Evolutionary conservation across 2,329 filamentous ascomycete species (phyloP), one percentile per base, ranked within the genome.

Genomic region (Pseudogymnoascus sp.): DNA sequence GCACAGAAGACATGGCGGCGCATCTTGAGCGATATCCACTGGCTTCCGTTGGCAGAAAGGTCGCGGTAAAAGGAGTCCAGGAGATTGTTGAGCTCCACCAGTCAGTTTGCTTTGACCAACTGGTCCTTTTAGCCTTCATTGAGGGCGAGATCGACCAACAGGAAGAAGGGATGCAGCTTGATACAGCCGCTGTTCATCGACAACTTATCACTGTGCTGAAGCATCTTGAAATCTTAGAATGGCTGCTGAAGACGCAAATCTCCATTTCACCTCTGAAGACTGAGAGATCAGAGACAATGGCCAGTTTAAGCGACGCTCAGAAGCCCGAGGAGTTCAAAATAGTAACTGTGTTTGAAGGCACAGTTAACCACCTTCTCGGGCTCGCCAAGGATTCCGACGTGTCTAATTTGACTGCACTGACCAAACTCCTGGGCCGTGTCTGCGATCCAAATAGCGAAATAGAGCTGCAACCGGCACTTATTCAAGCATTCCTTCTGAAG

Each of bases 91-190:
- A 88, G 61, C 76, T 90, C 34, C 88, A 89, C 65, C 87, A 86
- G 76, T 85, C 85, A 65, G 80, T 95, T 7, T 85, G 96, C 61
- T 86, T 96, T 66, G 91, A 93, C 71, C 84, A 97, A 64, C 78
- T 97, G 2, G 82, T 95, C 2, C 81, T 99, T 5, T 80, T 96
- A 14, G 83, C 95, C 8, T 92, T 97, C 74, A 88, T 97, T 81
- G 89, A 95, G 73, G 87, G 87, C 40, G 91, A 95, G 71, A 83
- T 90, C 62, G 89, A 93, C 64, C 84, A 86, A 67, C 86, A 88
- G 45, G 86, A 91, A 42, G 84, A 89, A 14, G 84, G 84, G 1
- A 78, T 86, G 36, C 82, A 83, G 18, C 78, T 90, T 7, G 83
- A 87, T 29, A 87, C 95, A 64, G 85, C 88, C 60, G 83, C 87